Evolutionary conservation across 2,329 filamentous ascomycete genomes (phyloP).

Genomic region (Emmonsiellopsis sp.): DNA sequence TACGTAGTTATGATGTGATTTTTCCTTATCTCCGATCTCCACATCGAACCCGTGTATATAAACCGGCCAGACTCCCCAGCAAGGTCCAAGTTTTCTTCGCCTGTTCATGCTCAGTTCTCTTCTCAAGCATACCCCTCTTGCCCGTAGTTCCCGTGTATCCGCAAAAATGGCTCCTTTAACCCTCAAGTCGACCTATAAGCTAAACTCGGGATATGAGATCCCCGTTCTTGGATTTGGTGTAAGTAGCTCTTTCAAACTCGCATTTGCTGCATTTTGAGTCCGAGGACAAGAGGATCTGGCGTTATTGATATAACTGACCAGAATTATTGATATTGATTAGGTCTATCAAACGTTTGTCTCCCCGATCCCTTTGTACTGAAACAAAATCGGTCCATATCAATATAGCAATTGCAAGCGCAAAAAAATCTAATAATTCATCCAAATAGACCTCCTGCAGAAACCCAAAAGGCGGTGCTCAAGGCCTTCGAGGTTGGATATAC

Average conservation of each 20-base stretch:
- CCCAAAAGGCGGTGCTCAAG: slow-evolving; percentile 49
- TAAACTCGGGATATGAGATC: slow-evolving; percentile 54
- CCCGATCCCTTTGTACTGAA: background rate
- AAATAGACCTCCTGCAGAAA: slow-evolving; percentile 44
- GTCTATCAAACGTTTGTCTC: slow-evolving; percentile 31
- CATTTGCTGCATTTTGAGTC: background rate
- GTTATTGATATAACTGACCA: background rate
- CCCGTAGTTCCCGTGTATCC: background rate
- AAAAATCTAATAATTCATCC: background rate
- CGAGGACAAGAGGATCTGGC: background rate
- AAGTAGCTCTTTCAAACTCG: slow-evolving; percentile 11
- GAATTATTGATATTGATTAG: slow-evolving; percentile 12
- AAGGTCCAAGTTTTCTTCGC: too few species aligned
- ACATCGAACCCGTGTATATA: too few species aligned
- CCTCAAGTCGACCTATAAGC: slow-evolving; percentile 28
- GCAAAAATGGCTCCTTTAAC: slow-evolving; percentile 18
- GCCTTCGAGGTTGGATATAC: slow-evolving; percentile 48
- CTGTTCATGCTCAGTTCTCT: background rate
- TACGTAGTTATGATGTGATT: too few species aligned
- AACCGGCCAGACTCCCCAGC: too few species aligned
- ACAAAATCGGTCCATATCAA: too few species aligned
- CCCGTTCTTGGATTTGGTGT: slow-evolving; percentile 44
- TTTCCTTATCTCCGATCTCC: too few species aligned
- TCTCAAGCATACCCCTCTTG: background rate
- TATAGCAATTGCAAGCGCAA: too few species aligned